phyloP scores from a whole-genome alignment of 2,329 filamentous ascomycete genomes.

The Simplicillium sp. region DNA sequence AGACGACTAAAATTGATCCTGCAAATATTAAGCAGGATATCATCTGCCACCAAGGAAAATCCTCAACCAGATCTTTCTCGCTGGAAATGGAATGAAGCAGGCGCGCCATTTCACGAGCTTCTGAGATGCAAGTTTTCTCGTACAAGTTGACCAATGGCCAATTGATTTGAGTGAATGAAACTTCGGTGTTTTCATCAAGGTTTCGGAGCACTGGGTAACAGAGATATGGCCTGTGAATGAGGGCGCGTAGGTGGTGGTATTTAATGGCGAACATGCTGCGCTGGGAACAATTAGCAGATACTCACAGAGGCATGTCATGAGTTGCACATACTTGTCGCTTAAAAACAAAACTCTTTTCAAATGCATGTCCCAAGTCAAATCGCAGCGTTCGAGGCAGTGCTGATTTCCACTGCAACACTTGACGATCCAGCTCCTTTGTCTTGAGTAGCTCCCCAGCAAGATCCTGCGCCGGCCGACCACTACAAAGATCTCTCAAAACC shows the following conservation, averaged over 20 bases:
- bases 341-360: slow-evolving; percentile 19
- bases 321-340: slow-evolving; percentile 18
- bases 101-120: slow-evolving; percentile 24
- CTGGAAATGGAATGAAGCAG: slow-evolving; percentile 24
- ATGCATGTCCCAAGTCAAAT: slow-evolving; percentile 27
- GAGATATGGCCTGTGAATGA: slow-evolving; percentile 26
- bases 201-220: slow-evolving; percentile 12
- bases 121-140: slow-evolving; percentile 18
- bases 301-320: neutral
- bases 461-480: slow-evolving; percentile 12
- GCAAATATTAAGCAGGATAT: slow-evolving; percentile 30
- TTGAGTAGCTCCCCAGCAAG: slow-evolving; percentile 14
- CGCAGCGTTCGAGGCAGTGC: slow-evolving; percentile 22
- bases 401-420: slow-evolving; percentile 20
- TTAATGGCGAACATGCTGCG: slow-evolving; percentile 31
- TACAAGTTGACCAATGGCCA: slow-evolving; percentile 4
- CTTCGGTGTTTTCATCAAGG: slow-evolving; percentile 5
- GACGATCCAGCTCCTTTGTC: too few species aligned
- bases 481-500: slow-evolving; percentile 16
- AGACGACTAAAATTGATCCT: slow-evolving; percentile 24
- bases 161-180: neutral
- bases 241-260: slow-evolving; percentile 26
- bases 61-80: slow-evolving; percentile 23
- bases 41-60: slow-evolving; percentile 34
- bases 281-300: slow-evolving; percentile 10